Evolutionary conservation across 305 asterid species (phyloP).

Genomic region (Solanum chacoense): DNA sequence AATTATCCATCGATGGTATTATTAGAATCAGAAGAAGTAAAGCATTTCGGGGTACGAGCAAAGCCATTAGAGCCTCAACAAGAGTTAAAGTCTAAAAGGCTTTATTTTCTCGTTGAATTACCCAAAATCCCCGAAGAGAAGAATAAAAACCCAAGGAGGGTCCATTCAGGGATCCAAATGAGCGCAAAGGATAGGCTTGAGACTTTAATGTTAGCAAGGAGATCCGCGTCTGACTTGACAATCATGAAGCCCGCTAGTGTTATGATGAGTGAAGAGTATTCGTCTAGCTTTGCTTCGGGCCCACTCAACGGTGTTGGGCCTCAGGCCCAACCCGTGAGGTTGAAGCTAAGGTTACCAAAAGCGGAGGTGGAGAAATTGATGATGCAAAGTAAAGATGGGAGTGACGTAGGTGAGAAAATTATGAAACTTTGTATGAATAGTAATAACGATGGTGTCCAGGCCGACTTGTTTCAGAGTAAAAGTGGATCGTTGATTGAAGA

Average conservation of each 20-base stretch:
- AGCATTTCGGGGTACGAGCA: constrained; percentile 74
- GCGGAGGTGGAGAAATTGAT: constrained; percentile 74
- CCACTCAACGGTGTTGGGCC: constrained; percentile 4
- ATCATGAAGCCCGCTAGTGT: constrained; percentile 20
- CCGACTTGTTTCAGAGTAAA: background rate
- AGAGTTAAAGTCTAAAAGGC: constrained; percentile 67
- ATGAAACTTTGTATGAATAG: constrained; percentile 39
- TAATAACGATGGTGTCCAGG: background rate
- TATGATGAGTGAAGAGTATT: background rate
- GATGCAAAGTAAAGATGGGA: constrained; percentile 52
- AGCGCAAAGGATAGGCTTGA: constrained; percentile 92
- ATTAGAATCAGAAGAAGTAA: constrained; percentile 77
- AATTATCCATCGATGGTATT: constrained; percentile 58
- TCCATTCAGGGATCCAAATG: constrained; percentile 86
- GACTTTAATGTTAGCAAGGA: constrained; percentile 67
- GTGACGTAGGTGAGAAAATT: constrained; percentile 55
- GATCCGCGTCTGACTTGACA: constrained; percentile 70
- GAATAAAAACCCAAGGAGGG: constrained; percentile 37
- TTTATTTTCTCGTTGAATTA: constrained; percentile 72
- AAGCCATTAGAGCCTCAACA: constrained; percentile 76
- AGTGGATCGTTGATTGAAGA: constrained; percentile 2
- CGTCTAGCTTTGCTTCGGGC: background rate
- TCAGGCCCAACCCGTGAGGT: constrained; percentile 21
- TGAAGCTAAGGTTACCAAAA: constrained; percentile 67
- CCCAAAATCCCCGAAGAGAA: constrained; percentile 40